Base-by-base conservation (phyloP, 2,329 filamentous ascomycete species). In the Penicillium frequentans region DNA sequence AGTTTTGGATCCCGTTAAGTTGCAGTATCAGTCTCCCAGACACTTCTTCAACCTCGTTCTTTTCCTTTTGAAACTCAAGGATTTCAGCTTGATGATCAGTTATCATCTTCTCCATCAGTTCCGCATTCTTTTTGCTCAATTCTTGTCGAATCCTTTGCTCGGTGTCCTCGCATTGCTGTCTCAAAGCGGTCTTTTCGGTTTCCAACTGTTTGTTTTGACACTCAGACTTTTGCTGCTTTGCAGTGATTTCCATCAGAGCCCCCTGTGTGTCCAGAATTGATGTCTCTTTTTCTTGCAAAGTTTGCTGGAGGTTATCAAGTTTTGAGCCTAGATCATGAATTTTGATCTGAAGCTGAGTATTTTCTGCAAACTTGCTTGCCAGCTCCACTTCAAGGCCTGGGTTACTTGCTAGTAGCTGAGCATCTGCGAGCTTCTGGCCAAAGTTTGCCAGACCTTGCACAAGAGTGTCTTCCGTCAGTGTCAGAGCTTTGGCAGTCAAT, bases 101-200 rank as follows among this genome's bases (percentile, higher is more conserved):
- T 46, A 57, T 68, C 44, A 63, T 63, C 44, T 70, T 63, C 16
- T 72, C 68, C 43, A 65, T 68, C 7, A 64, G 56, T n/a, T 62
- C 52, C 16, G 64, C 49, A 51, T 68, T 68, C 43, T 72, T 74
- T 61, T 71, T 64, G 21, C 62, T 65, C 54, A 73, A 29, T 57
- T 74, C 70, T 35, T 71, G 65, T 21, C 68, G 66, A 13, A 73
- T 53, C n/a, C 55, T 68, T 16, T 56, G 55, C 45, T 74, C 70
- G 9, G 61, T 60, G 0, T 56, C 37, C 14, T 57, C 50, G 2
- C 64, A 44, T 23, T 69, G 63, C n/a, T 67, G 58, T 31, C 60
- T 55, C 46, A 72, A 47, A 2, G 54, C 52, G 2, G 35, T 31
- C 9, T 63, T 66, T 49, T 75, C 66, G 3, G 39, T 56, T 47